Conservation (phyloP, 495 filamentous ascomycete genomes). For the Neurospora sp. region DNA sequence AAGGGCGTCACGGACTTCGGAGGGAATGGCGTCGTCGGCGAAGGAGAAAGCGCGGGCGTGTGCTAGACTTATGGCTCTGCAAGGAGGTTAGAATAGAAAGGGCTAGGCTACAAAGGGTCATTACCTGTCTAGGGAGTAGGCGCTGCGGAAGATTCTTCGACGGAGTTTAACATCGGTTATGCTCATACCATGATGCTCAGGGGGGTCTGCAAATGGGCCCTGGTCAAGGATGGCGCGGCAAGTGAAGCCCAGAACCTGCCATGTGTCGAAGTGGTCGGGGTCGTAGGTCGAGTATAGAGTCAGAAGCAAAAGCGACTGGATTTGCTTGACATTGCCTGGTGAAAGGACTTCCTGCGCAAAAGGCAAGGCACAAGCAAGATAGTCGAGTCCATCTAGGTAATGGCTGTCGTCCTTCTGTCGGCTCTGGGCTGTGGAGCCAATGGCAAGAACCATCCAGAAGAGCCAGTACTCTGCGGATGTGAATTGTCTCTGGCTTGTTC, state of each 20-base stretch:
- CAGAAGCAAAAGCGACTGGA: conserved; percentile 76
- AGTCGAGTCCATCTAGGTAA: conserved; percentile 53
- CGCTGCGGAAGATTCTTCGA: conserved; percentile 72
- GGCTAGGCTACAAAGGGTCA: neutral
- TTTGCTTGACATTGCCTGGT: conserved; percentile 69
- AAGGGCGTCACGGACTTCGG: conserved; percentile 48
- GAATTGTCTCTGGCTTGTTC: conserved; percentile 47
- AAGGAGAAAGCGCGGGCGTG: conserved; percentile 79
- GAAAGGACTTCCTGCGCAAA: conserved; percentile 71
- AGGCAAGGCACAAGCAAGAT: conserved; percentile 59
- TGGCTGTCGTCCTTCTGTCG: conserved; percentile 51
- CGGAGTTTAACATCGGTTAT: conserved; percentile 60
- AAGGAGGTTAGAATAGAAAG: neutral
- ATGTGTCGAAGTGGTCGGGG: conserved; percentile 78
- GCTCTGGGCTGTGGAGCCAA: conserved; percentile 63
- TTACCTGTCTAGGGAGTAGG: conserved; percentile 79
- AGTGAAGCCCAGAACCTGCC: conserved; percentile 82
- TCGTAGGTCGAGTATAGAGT: conserved; percentile 83
- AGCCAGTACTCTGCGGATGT: conserved; percentile 73
- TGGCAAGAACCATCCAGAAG: conserved; percentile 80
- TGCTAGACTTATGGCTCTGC: conserved; percentile 69
- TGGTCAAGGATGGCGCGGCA: conserved; percentile 76
- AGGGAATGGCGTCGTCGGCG: conserved; percentile 64
- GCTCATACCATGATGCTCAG: conserved; percentile 49
- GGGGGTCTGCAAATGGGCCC: conserved; percentile 80